These are phyloP conservation scores for Trichosporon inkin DNA, from an alignment of 1,284 basidiomycete species.

Conservation along the genomic window DNA sequence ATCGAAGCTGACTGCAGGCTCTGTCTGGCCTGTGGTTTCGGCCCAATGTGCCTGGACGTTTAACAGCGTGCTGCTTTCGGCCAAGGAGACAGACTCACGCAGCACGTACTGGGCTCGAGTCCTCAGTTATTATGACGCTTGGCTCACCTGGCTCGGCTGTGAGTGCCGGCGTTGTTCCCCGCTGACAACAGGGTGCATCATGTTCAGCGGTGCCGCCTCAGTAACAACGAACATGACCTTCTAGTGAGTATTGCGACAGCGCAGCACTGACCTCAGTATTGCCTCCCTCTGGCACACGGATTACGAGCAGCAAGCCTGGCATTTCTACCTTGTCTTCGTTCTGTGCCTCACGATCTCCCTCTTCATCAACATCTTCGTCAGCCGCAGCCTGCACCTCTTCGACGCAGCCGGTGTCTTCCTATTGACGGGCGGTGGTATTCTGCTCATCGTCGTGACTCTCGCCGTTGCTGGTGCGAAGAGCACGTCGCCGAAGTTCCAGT, in stretches of 20 bases:
- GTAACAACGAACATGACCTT: constrained; percentile 12
- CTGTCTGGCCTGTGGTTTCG: not conserved
- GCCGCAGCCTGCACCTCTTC: constrained; percentile 5
- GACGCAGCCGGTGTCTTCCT: constrained; percentile 1
- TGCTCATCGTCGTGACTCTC: constrained; percentile 7
- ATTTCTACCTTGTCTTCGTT: constrained; percentile 10
- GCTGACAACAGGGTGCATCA: constrained; percentile 10
- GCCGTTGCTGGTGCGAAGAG: constrained; percentile 1
- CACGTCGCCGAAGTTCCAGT: constrained; percentile 8
- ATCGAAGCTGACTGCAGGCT: not conserved
- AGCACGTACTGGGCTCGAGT: not conserved
- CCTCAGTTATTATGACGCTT: constrained; percentile 3
- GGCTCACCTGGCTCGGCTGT: constrained; percentile 8
- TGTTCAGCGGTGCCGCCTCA: constrained; percentile 3
- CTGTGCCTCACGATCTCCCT: constrained; percentile 12
- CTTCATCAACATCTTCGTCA: constrained; percentile 7
- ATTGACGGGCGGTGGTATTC: not conserved
- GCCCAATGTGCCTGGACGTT: constrained; percentile 8
- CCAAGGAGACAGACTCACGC: not conserved
- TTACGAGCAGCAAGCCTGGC: constrained; percentile 8
- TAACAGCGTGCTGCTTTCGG: not conserved
- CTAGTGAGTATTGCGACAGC: not conserved
- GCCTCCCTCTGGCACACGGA: constrained; percentile 10
- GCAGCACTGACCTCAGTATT: not conserved
- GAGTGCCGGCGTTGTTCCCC: not conserved